A percentile compares a stretch with the other conserved stretches of the same genome.
phyloP scores from a whole-genome alignment of 495 filamentous ascomycete genomes.

The Penicillium tannophilum region DNA sequence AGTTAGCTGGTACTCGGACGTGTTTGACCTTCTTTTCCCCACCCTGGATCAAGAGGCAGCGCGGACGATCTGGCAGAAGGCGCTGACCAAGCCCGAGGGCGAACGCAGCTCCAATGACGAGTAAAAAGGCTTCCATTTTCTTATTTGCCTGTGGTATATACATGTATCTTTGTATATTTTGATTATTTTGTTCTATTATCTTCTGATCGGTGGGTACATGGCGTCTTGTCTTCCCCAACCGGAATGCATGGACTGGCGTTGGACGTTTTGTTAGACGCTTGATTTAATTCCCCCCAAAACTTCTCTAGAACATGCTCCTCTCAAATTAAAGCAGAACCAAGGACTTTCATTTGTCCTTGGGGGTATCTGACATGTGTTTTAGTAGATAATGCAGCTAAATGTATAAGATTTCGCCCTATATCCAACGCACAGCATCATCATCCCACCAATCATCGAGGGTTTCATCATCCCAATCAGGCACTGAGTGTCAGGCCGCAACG shows the following conservation, averaged over 20 bases:
- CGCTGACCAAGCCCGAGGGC: constrained; percentile 59
- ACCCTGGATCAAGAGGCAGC: constrained; percentile 73
- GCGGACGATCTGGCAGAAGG: constrained; percentile 72
- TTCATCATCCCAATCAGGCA: constrained; percentile 31
- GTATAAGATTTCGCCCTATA: not conserved
- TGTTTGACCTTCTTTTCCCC: constrained; percentile 89
- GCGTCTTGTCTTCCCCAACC: constrained; percentile 14
- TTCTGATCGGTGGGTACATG: constrained; percentile 16
- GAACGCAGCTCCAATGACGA: constrained; percentile 37
- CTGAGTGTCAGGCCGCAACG: constrained; percentile 36
- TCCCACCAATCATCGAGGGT: constrained; percentile 10
- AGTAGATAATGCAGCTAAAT: not conserved
- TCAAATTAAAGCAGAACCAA: not conserved
- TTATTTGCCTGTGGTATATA: constrained; percentile 20
- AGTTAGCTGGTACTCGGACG: constrained; percentile 90
- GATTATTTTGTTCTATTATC: constrained; percentile 9
- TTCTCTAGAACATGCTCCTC: constrained; percentile 1
- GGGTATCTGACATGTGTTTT: not conserved
- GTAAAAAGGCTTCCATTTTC: constrained; percentile 20
- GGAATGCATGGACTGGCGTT: constrained; percentile 16
- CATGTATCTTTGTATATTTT: constrained; percentile 21
- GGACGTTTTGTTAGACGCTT: constrained; percentile 1
- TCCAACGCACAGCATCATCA: constrained; percentile 1
- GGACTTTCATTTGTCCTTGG: not conserved
- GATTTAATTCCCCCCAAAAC: not conserved